Conservation (phyloP, 495 filamentous ascomycete genomes). For the Elaphomyces granulatus region DNA sequence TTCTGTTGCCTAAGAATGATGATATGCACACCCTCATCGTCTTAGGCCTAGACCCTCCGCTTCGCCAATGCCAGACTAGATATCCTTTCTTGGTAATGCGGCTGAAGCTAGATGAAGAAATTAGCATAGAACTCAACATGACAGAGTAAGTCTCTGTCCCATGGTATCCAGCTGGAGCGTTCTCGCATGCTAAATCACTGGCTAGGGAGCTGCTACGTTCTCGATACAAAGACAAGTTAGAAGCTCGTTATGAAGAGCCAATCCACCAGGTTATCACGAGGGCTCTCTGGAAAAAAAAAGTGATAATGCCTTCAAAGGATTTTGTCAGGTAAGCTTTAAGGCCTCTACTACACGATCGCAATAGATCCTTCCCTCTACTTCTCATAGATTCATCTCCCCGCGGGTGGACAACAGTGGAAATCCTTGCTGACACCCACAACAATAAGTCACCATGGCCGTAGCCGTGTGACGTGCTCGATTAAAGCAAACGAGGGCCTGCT, state of each 20-base stretch:
- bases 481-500: conserved; percentile 97
- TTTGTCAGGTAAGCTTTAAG: conserved; percentile 63
- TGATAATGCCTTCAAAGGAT: conserved; percentile 84
- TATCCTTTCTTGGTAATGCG: conserved; percentile 99
- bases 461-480: conserved; percentile 96
- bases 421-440: too few relatives aligned
- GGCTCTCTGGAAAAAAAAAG: conserved; percentile 90
- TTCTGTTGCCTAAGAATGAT: conserved; percentile 94
- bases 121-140: conserved; percentile 92
- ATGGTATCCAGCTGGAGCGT: neutral
- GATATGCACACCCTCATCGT: conserved; percentile 90
- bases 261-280: conserved; percentile 82
- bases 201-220: conserved; percentile 46
- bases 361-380: neutral
- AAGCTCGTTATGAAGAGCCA: conserved; percentile 78
- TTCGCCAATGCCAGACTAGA: conserved; percentile 93
- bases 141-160: conserved; percentile 52
- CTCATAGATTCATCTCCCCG: neutral
- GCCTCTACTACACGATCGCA: too few relatives aligned
- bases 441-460: conserved; percentile 82
- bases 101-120: conserved; percentile 94
- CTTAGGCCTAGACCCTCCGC: conserved; percentile 86
- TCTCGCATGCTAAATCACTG: conserved; percentile 7
- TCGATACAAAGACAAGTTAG: conserved; percentile 82
- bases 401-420: conserved; percentile 1